These are phyloP conservation scores for Solanum virginianum DNA, from an alignment of 257 asterid genomes.

Conservation along the genomic window DNA sequence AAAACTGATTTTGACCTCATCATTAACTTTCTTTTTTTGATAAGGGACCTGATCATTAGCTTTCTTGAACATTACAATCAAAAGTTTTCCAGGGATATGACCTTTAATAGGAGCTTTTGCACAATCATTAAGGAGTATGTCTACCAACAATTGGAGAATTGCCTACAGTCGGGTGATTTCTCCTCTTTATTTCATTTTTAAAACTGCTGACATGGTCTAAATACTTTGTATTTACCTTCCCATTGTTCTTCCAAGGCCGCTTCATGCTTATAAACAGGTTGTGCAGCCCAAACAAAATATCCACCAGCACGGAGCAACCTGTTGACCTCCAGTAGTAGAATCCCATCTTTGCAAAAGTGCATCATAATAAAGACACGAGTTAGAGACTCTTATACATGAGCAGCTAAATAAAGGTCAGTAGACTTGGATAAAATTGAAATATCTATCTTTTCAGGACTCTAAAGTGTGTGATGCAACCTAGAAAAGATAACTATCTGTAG, in stretches of 20 bases:
- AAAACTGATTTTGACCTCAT: neutral
- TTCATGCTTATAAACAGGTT: conserved; percentile 94
- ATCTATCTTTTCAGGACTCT: neutral
- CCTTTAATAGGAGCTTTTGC: neutral
- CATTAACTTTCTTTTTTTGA: neutral
- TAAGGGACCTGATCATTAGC: neutral
- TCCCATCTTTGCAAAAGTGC: conserved; percentile 48
- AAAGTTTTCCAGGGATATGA: neutral
- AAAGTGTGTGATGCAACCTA: neutral
- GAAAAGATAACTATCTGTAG: neutral
- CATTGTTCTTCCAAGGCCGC: conserved; percentile 72
- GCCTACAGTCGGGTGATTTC: neutral
- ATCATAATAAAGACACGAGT: neutral
- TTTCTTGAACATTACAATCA: neutral
- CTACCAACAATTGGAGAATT: neutral
- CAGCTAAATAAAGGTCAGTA: neutral
- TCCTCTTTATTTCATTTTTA: neutral
- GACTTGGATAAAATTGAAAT: neutral
- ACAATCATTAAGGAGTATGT: neutral
- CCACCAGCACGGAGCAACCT: conserved; percentile 97
- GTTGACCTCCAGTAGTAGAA: conserved; percentile 87
- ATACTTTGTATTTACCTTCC: conserved; percentile 46
- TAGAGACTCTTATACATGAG: neutral
- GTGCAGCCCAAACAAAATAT: conserved; percentile 96
- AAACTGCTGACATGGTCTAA: neutral